Evolutionary conservation across 1,284 basidiomycete species (phyloP), one percentile per base, ranked within the genome.

Genomic region (Farysia itapuensis): DNA sequence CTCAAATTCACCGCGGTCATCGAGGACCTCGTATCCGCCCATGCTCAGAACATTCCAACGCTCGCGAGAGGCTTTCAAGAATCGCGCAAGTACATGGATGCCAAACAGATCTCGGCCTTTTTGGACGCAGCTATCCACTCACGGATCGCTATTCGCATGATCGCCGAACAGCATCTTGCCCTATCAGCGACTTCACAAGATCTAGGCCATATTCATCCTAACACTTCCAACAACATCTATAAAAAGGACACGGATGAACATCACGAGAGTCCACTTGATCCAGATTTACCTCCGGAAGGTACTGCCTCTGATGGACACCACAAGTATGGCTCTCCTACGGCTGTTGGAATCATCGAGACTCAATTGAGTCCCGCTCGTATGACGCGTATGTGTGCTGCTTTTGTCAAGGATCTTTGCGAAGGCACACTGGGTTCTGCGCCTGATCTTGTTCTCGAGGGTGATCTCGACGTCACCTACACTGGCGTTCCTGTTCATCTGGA

Each of bases 21-120:
- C 14, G 84, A 85, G 35, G 80, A 82, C 25, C 79, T 93, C 18
- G 89, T 93, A 7, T 82, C 84, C 39, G 82, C 82, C 39, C 90
- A 94, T 72, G 83, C 86, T 4, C 86, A 92, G 77, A 90, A 93
- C 71, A 88, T 93, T 34, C 90, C 90, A 0, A 87, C 86, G 12
- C 84, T 94, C 80, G 89, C 90, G 0, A 89, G 89, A 77, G 90
- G 90, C 40, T 92, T 93, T 72, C 87, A 90, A 65, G 90, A 94
- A 79, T 88, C 86, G 61, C 81, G 84, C 37, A 82, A 84, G 45
- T 93, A 94, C 77, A 86, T 94, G 81, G 84, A 87, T 6, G 82
- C 87, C 2, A 81, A 81, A 18, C 84, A 88, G 64, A 86, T 90
- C 50, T 85, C 83, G 68, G 80, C 81, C 37, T 94, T 93, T 74